Conservation (phyloP, 2,329 filamentous ascomycete species). For the Pseudogymnoascus sp. region DNA sequence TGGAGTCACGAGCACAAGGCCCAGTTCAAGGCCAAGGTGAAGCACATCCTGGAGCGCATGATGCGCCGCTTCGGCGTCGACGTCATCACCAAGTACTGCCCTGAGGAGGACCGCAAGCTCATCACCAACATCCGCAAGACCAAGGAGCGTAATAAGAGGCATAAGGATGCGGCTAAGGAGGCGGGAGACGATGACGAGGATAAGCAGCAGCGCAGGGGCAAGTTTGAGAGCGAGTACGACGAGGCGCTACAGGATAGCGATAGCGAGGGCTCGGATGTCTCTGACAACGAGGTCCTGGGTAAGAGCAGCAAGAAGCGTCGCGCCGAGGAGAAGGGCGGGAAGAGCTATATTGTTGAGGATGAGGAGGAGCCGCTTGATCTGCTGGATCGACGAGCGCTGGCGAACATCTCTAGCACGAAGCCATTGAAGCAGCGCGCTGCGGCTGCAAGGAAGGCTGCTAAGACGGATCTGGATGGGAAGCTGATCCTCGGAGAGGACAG, state of each 20-base stretch:
- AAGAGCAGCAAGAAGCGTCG: constrained; percentile 35
- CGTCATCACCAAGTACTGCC: constrained; percentile 68
- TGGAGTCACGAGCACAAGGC: constrained; percentile 99
- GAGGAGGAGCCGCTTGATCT: constrained; percentile 93
- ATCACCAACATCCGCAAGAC: constrained; percentile 93
- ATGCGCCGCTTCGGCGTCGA: constrained; percentile 84
- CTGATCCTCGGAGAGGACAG: constrained; percentile 61
- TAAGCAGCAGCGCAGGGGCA: constrained; percentile 45
- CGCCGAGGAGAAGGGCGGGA: constrained; percentile 46
- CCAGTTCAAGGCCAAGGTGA: constrained; percentile 93
- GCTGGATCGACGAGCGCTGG: constrained; percentile 78
- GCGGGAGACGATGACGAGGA: constrained; percentile 49
- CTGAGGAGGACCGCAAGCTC: constrained; percentile 80
- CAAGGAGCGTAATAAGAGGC: constrained; percentile 81
- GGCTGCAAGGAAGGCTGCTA: constrained; percentile 47
- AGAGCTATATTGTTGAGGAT: constrained; percentile 85
- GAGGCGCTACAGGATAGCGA: constrained; percentile 70
- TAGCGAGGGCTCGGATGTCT: constrained; percentile 55
- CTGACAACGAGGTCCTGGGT: constrained; percentile 49
- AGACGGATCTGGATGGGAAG: constrained; percentile 70
- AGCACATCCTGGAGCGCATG: constrained; percentile 94
- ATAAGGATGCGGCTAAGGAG: constrained; percentile 62
- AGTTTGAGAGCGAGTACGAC: constrained; percentile 89
- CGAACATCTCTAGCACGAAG: constrained; percentile 87
- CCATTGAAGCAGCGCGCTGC: constrained; percentile 57